Evolutionary conservation across 352 stramenopile genomes (phyloP), one percentile per base, ranked within the genome.

Genomic region (Globisporangium parvum): DNA sequence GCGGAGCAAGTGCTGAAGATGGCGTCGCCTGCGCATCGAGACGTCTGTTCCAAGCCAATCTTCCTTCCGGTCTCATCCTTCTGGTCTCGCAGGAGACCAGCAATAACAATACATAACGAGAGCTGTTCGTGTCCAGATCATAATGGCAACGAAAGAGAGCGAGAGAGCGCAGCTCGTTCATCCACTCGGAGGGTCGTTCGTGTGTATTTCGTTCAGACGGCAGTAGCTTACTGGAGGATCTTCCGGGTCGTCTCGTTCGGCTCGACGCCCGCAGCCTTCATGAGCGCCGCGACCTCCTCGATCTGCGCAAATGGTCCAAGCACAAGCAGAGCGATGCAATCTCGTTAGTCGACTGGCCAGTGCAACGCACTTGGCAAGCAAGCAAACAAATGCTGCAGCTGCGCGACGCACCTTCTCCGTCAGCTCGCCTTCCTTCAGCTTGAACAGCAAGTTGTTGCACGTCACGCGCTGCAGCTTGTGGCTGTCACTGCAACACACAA

Each of bases 371-470:
- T 26, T 14, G n/a, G n/a, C 40, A 18, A 26, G 9, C 39, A 45
- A 20, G 20, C 39, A 44, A 45, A 20, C 39, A 45, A 45, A 12
- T 21, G 18, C 1, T 18, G 14, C 41, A 47, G 17, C 31, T 12
- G 31, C 31, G 31, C 8, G 46, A 45, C 51, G 49, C 52, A 75
- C 71, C 68, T 91, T 87, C 26, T 91, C 80, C 54, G 77, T 66
- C 64, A 88, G 66, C 41, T 85, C 78, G 54, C 78, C 75, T 59
- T 88, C 73, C 69, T 91, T 91, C n/a, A 91, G 77, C 73, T 91
- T 88, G 65, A 88, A 89, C 23, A 91, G 66, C 57, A 91, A 50
- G 69, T 91, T 89, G 77, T 91, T 91, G 77, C 80, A 91, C 57
- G 80, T 91, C 73, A 91, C 80, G 62, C 80, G 80, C 69, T 89